Evolutionary conservation across 1,284 basidiomycete species (phyloP).

Genomic region (Lentinula novae-zelandiae): DNA sequence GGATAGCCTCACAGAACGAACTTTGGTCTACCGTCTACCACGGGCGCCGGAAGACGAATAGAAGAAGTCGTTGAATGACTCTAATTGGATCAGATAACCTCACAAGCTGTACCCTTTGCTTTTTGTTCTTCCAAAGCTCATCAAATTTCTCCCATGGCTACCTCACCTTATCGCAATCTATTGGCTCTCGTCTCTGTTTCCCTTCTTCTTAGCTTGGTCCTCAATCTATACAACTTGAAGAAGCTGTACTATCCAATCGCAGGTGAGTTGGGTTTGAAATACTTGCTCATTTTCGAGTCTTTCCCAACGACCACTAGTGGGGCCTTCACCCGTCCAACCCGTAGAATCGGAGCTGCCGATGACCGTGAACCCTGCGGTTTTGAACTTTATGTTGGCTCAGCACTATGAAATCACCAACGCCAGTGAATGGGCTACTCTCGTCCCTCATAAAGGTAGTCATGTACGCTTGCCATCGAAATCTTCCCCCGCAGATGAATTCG

Average conservation of each 20-base stretch:
- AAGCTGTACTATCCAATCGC: background rate
- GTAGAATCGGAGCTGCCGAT: background rate
- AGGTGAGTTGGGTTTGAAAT: background rate
- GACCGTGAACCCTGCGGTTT: background rate
- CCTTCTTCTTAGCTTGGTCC: background rate
- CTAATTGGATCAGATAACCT: background rate
- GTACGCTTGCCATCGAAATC: background rate
- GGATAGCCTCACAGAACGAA: too few species aligned
- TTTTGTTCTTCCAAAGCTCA: background rate
- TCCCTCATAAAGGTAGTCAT: background rate
- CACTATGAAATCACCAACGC: background rate
- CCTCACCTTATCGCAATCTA: background rate
- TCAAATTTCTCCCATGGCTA: background rate
- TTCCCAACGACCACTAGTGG: background rate
- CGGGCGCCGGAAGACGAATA: background rate
- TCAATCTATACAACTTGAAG: background rate
- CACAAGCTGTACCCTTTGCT: background rate
- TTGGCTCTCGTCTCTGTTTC: background rate
- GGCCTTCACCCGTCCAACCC: background rate
- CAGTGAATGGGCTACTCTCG: background rate
- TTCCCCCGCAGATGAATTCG: background rate
- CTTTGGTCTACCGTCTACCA: background rate
- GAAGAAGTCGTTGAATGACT: background rate
- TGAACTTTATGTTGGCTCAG: background rate
- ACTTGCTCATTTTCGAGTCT: background rate